Base-by-base conservation (phyloP, 129 eudicot species). In the Flaveria linearis region DNA sequence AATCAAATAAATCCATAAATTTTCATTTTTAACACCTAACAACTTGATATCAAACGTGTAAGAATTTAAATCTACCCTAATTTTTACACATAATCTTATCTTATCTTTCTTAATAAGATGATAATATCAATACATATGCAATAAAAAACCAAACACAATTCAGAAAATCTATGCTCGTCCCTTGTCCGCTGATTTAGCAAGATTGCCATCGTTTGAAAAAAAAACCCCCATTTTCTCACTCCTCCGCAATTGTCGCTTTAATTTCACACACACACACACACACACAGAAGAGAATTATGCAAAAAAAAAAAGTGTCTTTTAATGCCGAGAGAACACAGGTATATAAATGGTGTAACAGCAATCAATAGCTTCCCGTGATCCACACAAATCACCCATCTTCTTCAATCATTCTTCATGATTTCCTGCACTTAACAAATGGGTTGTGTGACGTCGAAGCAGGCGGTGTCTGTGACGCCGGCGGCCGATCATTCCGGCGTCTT, bases 391-490 rank as follows among this genome's bases (percentile, higher is more conserved):
- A 65, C 52, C 17, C 42, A 55, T 56, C 30, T 16, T 11, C 47
- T 63, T 22, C 33, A 28, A 26, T 62, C 68, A 30, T 25, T 62
- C 28, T 61, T 8, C 69, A 64, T 64, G 47, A 16, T 36, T 36
- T 36, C 41, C 41, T 36, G 41, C 41, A 5, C 8, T 5, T n/a
- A n/a, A 30, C 12, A 33, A 36, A 93, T 93, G 98, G 98, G 98
- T 50, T 90, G 98, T 86, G 92, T 90, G 87, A 51, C 92, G 17
- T 88, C 96, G 9, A 93, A 93, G 80, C 95, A 90, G 74, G 84
- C 95, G n/a, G 98, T 90, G 43, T 82, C 95, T 39, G 98, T 93
- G 65, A 93, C 96, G 65, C 98, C 98, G 20, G 97, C 98, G 13
- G 51, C 84, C 52, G 98, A 93, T 47, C 84, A 90, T 52, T 93